Conservation (phyloP, 345 rosid species). For the Gossypium anomalum region DNA sequence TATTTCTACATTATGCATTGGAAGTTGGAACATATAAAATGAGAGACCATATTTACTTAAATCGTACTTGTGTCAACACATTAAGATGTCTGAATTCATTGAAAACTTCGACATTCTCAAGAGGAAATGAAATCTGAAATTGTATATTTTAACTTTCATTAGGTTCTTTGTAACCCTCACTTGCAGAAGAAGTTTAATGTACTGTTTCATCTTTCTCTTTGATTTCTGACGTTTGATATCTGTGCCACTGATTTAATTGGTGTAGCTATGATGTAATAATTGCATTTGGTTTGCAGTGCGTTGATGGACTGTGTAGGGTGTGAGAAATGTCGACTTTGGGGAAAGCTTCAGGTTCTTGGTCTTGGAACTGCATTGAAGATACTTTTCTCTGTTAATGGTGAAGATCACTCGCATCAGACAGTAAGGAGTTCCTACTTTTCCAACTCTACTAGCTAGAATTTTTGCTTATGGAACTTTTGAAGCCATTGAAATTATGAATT, state of each 20-base stretch:
- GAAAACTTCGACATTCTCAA: not conserved
- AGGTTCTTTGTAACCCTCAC: not conserved
- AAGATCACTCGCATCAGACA: slow-evolving; percentile 36
- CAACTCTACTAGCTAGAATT: not conserved
- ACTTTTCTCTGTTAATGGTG: slow-evolving; percentile 76
- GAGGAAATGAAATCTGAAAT: slow-evolving; percentile 1
- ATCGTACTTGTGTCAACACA: not conserved
- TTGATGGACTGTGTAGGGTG: slow-evolving; percentile 97
- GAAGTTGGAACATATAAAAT: slow-evolving; percentile 1
- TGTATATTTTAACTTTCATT: not conserved
- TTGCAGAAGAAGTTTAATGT: not conserved
- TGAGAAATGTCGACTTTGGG: slow-evolving; percentile 98
- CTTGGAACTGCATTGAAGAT: slow-evolving; percentile 90
- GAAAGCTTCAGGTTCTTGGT: slow-evolving; percentile 96
- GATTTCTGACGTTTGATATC: not conserved
- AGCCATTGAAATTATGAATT: not conserved
- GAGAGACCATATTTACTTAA: slow-evolving; percentile 3
- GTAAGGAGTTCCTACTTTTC: slow-evolving; percentile 39
- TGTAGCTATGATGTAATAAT: not conserved
- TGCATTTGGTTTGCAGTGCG: slow-evolving; percentile 53
- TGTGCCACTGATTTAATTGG: not conserved
- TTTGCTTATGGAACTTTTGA: not conserved
- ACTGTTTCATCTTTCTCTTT: not conserved
- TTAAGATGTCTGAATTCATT: slow-evolving; percentile 3
- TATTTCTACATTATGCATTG: not conserved